These are phyloP conservation scores for Byssothecium circinans DNA, from an alignment of 2,329 filamentous ascomycete genomes.

Conservation along the genomic window DNA sequence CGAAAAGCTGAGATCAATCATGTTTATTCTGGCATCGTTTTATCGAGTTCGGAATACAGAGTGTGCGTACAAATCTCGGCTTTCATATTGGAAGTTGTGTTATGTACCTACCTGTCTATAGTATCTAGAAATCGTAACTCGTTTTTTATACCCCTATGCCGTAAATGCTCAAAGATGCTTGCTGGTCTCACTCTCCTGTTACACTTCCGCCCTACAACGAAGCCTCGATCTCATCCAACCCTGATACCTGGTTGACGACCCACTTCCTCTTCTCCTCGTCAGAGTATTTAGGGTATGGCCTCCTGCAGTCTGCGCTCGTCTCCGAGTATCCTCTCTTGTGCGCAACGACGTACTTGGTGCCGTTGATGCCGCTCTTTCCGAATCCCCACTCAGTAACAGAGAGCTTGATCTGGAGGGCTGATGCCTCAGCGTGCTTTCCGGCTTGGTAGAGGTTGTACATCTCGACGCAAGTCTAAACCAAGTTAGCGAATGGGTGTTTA, in stretches of 20 bases:
- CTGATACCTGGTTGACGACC: conserved; percentile 44
- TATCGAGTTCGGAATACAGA: too few relatives aligned
- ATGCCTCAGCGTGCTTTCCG: conserved; percentile 53
- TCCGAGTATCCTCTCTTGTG: conserved; percentile 57
- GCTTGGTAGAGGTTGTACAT: conserved; percentile 52
- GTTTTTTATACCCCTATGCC: too few relatives aligned
- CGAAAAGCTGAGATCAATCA: too few relatives aligned
- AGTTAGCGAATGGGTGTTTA: conserved; percentile 6
- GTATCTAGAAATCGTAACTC: too few relatives aligned
- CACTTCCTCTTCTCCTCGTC: conserved; percentile 51
- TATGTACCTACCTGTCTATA: too few relatives aligned
- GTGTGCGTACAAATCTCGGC: too few relatives aligned
- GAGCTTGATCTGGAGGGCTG: conserved; percentile 54
- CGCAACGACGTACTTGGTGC: conserved; percentile 62
- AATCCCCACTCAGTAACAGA: conserved; percentile 60
- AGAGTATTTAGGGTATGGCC: conserved; percentile 56
- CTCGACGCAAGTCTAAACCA: conserved; percentile 45
- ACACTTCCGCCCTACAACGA: conserved; percentile 14
- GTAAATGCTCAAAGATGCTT: neutral
- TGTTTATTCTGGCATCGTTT: too few relatives aligned
- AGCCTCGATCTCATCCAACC: conserved; percentile 35
- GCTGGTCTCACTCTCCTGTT: neutral
- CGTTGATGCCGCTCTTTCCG: conserved; percentile 61
- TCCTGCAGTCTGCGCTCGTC: conserved; percentile 55
- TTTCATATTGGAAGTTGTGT: too few relatives aligned